Evolutionary conservation across 805 yeast genomes (phyloP), one percentile per base, ranked within the genome.

Genomic region (Saccharomycopsis malanga): DNA sequence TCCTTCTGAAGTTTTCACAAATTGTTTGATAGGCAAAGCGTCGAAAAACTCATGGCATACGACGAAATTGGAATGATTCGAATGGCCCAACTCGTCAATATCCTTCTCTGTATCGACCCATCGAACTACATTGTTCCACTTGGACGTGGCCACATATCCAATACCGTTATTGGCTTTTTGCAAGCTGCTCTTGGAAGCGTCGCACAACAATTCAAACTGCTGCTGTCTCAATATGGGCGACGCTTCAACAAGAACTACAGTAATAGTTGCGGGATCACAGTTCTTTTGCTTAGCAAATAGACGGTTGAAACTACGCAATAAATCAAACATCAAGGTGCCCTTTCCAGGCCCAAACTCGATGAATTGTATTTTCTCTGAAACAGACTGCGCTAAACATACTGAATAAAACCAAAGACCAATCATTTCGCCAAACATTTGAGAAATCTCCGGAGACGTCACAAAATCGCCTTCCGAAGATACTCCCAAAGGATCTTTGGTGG

Each of bases 11-110:
- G 82, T 78, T 52, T 72, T 73, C 45, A 73, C 71, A 58, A 83
- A 86, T 53, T 80, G 74, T 53, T 81, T 79, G 21, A 87, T 79
- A 0, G 95, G 95, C 47, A 87, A 66, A 0, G 95, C 95, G 63
- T 87, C 95, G 58, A 82, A 87, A 57, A 87, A 87, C 61, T 87
- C 95, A 59, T 87, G 95, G 0, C 94, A 93, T 45, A 87, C 60
- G 4, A 84, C 69, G 58, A 76, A 86, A 50, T 83, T 82, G 37
- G 85, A 69, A 21, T 56, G 39, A 3, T 41, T 48, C 4, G 58
- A 58, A 34, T 58, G 56, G 1, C 54, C 49, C 4, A 49, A 21
- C 14, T 30, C 42, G 2, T 56, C 60, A 3, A 74, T 61, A 48
- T 76, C 81, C 40, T 69, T 67, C 51, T 76, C 80, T 5, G 79